These are phyloP conservation scores for Dactylellina drechsleri DNA, from an alignment of 2,329 filamentous ascomycete genomes.

Conservation along the genomic window DNA sequence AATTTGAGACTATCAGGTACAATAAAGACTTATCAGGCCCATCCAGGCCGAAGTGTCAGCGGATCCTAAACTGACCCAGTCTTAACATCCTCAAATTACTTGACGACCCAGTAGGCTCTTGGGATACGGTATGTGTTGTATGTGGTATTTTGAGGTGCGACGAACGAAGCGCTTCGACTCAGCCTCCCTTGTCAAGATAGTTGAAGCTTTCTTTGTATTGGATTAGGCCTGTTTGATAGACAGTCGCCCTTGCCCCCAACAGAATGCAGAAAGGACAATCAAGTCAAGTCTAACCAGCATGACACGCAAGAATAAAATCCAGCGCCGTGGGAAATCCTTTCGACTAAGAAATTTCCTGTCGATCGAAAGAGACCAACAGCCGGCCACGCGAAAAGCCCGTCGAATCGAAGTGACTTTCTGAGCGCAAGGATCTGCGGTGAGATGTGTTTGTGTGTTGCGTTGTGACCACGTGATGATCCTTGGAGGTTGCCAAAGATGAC, in stretches of 20 bases:
- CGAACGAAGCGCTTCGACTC: not conserved
- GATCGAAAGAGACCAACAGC: too few species aligned
- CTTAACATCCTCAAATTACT: too few species aligned
- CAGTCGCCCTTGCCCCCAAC: not conserved
- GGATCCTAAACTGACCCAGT: too few species aligned
- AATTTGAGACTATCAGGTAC: too few species aligned
- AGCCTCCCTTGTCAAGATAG: not conserved
- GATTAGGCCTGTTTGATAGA: not conserved
- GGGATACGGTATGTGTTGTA: not conserved
- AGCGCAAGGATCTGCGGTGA: slow-evolving; percentile 5
- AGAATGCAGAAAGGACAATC: not conserved
- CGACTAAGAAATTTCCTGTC: too few species aligned
- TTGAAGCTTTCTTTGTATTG: too few species aligned
- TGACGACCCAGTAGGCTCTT: too few species aligned
- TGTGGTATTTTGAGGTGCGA: slow-evolving; percentile 6
- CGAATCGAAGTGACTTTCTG: not conserved
- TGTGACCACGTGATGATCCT: slow-evolving; percentile 11
- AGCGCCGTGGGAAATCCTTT: too few species aligned
- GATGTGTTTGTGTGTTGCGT: not conserved
- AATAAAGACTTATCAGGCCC: too few species aligned
- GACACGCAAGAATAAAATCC: too few species aligned
- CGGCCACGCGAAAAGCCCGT: not conserved
- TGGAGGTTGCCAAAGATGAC: slow-evolving; percentile 1
- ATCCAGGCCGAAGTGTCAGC: too few species aligned
- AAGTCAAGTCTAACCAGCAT: too few species aligned